These are phyloP conservation scores for Rhodofomes roseus DNA, from an alignment of 1,284 basidiomycete species.

Conservation along the genomic window DNA sequence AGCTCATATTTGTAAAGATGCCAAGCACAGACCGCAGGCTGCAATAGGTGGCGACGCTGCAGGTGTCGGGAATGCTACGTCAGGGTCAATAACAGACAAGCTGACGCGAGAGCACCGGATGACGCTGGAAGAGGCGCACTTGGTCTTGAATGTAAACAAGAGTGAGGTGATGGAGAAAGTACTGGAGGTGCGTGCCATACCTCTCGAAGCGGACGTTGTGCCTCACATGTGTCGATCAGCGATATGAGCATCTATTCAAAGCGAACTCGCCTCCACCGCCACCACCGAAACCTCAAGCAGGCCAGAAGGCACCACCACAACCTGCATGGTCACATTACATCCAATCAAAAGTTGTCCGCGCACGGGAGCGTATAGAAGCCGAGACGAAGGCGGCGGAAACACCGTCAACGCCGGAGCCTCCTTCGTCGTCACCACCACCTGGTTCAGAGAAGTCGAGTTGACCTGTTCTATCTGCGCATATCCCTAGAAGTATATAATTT, in stretches of 20 bases:
- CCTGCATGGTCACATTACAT: constrained; percentile 85
- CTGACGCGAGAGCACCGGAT: constrained; percentile 85
- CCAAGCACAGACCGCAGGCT: constrained; percentile 69
- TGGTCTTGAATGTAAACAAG: constrained; percentile 90
- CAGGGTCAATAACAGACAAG: constrained; percentile 70
- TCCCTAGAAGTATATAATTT: constrained; percentile 1
- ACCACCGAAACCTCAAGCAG: constrained; percentile 40
- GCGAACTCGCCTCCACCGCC: constrained; percentile 74
- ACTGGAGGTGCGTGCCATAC: constrained; percentile 55
- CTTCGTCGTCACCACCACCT: constrained; percentile 13
- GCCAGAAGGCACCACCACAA: constrained; percentile 35
- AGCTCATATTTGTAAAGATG: constrained; percentile 42
- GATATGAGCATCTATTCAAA: constrained; percentile 92
- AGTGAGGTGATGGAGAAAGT: constrained; percentile 68
- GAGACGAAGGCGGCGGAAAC: constrained; percentile 48
- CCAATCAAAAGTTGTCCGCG: constrained; percentile 94
- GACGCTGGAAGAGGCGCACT: constrained; percentile 93
- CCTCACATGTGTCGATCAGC: constrained; percentile 44
- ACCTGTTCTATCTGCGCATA: background rate
- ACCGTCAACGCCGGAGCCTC: constrained; percentile 14
- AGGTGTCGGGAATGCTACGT: constrained; percentile 71
- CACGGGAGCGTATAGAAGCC: constrained; percentile 91
- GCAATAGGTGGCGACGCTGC: constrained; percentile 58
- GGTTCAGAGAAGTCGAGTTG: constrained; percentile 3
- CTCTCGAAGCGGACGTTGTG: background rate